phyloP scores from a whole-genome alignment of 345 rosid species.

The Brassica incana region DNA sequence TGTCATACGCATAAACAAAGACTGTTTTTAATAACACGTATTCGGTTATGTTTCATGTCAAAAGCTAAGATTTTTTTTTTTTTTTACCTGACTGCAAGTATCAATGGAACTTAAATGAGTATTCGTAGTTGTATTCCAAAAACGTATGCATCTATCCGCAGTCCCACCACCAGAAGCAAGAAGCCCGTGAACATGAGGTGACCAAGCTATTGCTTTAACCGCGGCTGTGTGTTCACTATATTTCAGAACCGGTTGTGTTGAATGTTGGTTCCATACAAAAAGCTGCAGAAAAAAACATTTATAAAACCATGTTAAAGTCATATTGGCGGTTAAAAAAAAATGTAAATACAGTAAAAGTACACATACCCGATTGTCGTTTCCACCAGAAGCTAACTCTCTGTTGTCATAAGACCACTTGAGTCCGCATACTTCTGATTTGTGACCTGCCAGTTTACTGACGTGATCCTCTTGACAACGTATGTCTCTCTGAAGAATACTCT shows the following conservation, averaged over 20 bases:
- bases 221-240: constrained; percentile 97
- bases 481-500: constrained; percentile 89
- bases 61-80: background rate
- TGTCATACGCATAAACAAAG: constrained; percentile 34
- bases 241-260: constrained; percentile 84
- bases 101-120: constrained; percentile 90
- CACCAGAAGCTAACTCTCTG: constrained; percentile 96
- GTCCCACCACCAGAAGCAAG: constrained; percentile 99
- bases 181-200: constrained; percentile 98
- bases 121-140: constrained; percentile 95
- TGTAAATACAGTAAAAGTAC: background rate
- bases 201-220: constrained; percentile 99
- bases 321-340: background rate
- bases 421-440: constrained; percentile 98
- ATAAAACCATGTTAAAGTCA: constrained; percentile 3
- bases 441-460: constrained; percentile 87
- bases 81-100: constrained; percentile 88
- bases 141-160: constrained; percentile 92
- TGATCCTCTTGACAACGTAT: constrained; percentile 77
- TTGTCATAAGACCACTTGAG: constrained; percentile 97
- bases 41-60: constrained; percentile 20
- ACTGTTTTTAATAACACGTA: background rate
- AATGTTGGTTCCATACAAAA: constrained; percentile 97
- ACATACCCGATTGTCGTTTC: constrained; percentile 90
- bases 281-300: constrained; percentile 56